These are phyloP conservation scores for Durio zibethinus DNA, from an alignment of 345 rosid genomes.

Conservation along the genomic window DNA sequence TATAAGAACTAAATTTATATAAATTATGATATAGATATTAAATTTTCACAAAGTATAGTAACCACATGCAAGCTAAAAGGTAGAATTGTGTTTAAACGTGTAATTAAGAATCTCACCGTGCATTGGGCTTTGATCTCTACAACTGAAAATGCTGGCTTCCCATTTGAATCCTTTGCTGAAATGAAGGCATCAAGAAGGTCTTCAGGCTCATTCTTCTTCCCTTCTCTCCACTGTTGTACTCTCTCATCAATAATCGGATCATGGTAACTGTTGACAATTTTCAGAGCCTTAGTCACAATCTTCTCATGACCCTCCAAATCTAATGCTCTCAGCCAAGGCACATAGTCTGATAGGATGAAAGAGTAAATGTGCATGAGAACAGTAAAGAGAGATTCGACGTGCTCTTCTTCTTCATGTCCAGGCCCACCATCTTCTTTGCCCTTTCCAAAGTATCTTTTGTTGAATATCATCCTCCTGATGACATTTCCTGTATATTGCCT, in stretches of 20 bases:
- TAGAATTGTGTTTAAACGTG: neutral
- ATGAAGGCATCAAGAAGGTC: conserved; percentile 1
- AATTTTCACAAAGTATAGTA: no score
- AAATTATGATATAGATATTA: no score
- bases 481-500: conserved; percentile 3
- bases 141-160: conserved; percentile 2
- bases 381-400: neutral
- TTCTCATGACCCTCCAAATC: conserved; percentile 4
- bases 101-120: neutral
- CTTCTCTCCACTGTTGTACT: neutral
- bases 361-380: neutral
- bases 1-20: no score
- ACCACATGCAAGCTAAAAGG: no score
- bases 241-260: neutral
- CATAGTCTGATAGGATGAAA: neutral
- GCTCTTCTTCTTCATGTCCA: conserved; percentile 26
- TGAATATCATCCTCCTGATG: conserved; percentile 22
- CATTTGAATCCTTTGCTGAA: neutral
- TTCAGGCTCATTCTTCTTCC: neutral
- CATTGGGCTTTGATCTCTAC: conserved; percentile 5
- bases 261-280: neutral
- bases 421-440: conserved; percentile 25
- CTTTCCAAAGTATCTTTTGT: conserved; percentile 23
- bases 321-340: neutral
- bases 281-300: neutral